phyloP scores from a whole-genome alignment of 306 rosid species.

The Astragalus membranaceus region DNA sequence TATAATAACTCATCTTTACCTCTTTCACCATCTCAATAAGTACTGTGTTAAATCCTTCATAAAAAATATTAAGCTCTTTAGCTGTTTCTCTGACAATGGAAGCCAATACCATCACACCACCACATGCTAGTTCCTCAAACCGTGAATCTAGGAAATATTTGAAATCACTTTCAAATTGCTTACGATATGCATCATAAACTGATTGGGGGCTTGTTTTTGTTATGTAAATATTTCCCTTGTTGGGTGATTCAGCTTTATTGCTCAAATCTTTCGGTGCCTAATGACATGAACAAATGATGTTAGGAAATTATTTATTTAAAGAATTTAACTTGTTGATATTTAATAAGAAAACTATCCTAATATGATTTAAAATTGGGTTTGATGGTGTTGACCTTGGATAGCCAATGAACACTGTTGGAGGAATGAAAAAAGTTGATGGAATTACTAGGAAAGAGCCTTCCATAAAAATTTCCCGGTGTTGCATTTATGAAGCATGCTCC shows the following conservation, averaged over 20 bases:
- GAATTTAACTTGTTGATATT: background rate
- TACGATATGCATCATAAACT: too few species aligned
- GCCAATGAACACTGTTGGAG: constrained; percentile 39
- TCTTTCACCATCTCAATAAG: too few species aligned
- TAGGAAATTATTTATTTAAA: background rate
- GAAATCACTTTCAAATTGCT: too few species aligned
- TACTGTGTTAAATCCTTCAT: too few species aligned
- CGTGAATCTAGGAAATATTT: too few species aligned
- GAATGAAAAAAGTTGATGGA: constrained; percentile 42
- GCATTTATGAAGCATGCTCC: constrained; percentile 36
- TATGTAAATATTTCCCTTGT: too few species aligned
- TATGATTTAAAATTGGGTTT: background rate
- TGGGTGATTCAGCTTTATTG: background rate
- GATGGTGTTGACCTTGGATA: constrained; percentile 19
- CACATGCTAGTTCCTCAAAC: too few species aligned
- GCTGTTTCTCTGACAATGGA: too few species aligned
- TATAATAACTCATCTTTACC: too few species aligned
- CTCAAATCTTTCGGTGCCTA: constrained; percentile 14
- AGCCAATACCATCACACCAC: too few species aligned
- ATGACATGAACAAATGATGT: background rate
- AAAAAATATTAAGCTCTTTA: too few species aligned
- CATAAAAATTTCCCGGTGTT: constrained; percentile 48
- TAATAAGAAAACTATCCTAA: background rate
- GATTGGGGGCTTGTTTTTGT: too few species aligned
- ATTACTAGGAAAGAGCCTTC: constrained; percentile 37